Percentiles rank a stretch among this genome's conserved stretches.
Conservation (phyloP, 805 yeast species). For the Sugiyamaella boreocaroliniensis region DNA sequence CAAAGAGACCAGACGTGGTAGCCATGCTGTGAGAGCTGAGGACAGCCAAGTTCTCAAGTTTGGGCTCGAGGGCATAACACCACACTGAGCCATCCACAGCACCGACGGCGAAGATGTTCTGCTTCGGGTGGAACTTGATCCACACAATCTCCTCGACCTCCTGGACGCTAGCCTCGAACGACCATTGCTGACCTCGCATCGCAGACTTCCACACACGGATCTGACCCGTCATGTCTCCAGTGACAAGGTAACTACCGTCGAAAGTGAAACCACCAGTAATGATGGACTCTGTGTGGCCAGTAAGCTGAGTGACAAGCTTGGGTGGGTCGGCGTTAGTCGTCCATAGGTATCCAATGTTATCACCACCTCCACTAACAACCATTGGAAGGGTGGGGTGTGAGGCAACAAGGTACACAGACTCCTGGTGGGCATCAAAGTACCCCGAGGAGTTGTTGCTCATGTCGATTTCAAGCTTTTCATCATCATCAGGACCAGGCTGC, state of each 20-base stretch:
- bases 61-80: slow-evolving; percentile 72
- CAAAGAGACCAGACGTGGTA: slow-evolving; percentile 73
- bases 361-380: slow-evolving; percentile 94
- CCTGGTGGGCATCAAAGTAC: slow-evolving; percentile 85
- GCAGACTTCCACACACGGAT: slow-evolving; percentile 63
- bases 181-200: slow-evolving; percentile 83
- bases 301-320: slow-evolving; percentile 63
- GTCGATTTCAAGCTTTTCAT: slow-evolving; percentile 62
- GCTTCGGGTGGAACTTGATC: slow-evolving; percentile 73
- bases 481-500: slow-evolving; percentile 34
- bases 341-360: slow-evolving; percentile 84
- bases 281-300: slow-evolving; percentile 84
- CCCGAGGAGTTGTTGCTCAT: slow-evolving; percentile 83
- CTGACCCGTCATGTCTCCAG: slow-evolving; percentile 94
- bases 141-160: slow-evolving; percentile 89
- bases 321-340: slow-evolving; percentile 86
- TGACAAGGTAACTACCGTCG: slow-evolving; percentile 73
- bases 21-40: slow-evolving; percentile 62
- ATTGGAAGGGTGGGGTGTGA: slow-evolving; percentile 76
- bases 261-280: slow-evolving; percentile 74
- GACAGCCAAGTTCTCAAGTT: slow-evolving; percentile 44
- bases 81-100: slow-evolving; percentile 90
- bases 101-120: slow-evolving; percentile 80
- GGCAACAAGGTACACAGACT: slow-evolving; percentile 77
- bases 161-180: slow-evolving; percentile 56